Evolutionary conservation across 2,329 filamentous ascomycete genomes (phyloP).

Genomic region (Alternaria infectoria): DNA sequence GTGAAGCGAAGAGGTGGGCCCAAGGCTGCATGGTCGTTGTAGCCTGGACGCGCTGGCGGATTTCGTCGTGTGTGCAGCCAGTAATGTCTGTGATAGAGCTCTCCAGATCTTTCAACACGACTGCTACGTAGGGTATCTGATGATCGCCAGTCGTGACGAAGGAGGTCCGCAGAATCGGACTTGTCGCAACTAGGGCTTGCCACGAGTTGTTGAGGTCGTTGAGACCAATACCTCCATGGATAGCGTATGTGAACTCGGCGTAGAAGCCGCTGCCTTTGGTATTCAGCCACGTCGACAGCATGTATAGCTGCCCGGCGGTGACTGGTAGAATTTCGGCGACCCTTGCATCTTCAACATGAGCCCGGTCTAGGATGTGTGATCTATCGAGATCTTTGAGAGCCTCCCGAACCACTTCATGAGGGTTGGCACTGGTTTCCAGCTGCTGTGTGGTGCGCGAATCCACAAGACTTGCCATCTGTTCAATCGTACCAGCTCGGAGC

Average conservation of each 20-base stretch:
- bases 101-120: slow-evolving; percentile 56
- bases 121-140: slow-evolving; percentile 66
- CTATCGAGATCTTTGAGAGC: slow-evolving; percentile 51
- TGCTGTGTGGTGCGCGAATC: slow-evolving; percentile 15
- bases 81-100: slow-evolving; percentile 42
- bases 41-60: neutral
- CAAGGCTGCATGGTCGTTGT: slow-evolving; percentile 34
- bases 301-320: slow-evolving; percentile 79
- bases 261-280: slow-evolving; percentile 73
- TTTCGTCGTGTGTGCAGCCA: slow-evolving; percentile 16
- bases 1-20: slow-evolving; percentile 46
- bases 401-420: slow-evolving; percentile 3
- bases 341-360: slow-evolving; percentile 52
- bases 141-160: slow-evolving; percentile 62
- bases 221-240: slow-evolving; percentile 51
- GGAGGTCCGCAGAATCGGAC: slow-evolving; percentile 71
- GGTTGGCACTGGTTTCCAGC: neutral
- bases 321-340: slow-evolving; percentile 70
- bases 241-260: slow-evolving; percentile 70
- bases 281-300: slow-evolving; percentile 78
- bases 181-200: slow-evolving; percentile 60
- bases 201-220: slow-evolving; percentile 65
- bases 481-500: slow-evolving; percentile 68
- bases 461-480: slow-evolving; percentile 63
- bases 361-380: slow-evolving; percentile 45